Base-by-base conservation (phyloP, 2,329 filamentous ascomycete species). In the Penicillium capsulatum region DNA sequence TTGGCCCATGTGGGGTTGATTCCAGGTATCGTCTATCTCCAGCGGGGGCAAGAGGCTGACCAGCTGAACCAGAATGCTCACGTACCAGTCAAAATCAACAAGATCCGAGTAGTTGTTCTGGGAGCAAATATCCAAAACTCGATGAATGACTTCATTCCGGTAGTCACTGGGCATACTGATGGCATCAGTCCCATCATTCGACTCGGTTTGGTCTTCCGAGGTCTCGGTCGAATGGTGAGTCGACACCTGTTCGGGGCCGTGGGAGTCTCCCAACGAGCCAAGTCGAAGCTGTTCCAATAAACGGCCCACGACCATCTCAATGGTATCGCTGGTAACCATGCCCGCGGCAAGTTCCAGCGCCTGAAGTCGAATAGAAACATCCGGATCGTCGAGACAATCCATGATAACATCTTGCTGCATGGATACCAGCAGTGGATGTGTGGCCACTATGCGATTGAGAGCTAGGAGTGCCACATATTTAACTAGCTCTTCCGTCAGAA, bases 391-490 rank as follows among this genome's bases (percentile, higher is more conserved):
- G 54, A 98, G 87, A 61, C 92, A 98, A 57, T 94, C 85, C 61
- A 98, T 74, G 48, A 98, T 96, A 33, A 97, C 91, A 65, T 97
- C 91, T 63, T 95, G 88, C 60, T 98, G 92, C 60, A 91, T 79
- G 4, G 87, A 83, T 17, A 98, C 92, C 20, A 98, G 76, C 60
- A 83, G 81, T 2, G 91, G 85, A 61, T 98, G 90, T 0, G 90
- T 92, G 14, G 78, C 66, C 19, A 95, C 91, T 54, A 98, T 95
- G 61, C 90, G 91, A 62, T 94, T 94, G 67, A 98, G 94, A 1
- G 92, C 91, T 45, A 98, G 75, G 35, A 98, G 71, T 1, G 92
- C 91, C 55, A 98, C 92, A 58, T 96, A 98, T 83, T 95, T 96
- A 53, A 98, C 87, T 92, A 52, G n/a, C n/a, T 38, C 40, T 32